Percentiles rank a stretch among this genome's conserved stretches.
These are phyloP conservation scores for Rhizopogon vesiculosus DNA, from an alignment of 768 basidiomycete species.

Conservation along the genomic window DNA sequence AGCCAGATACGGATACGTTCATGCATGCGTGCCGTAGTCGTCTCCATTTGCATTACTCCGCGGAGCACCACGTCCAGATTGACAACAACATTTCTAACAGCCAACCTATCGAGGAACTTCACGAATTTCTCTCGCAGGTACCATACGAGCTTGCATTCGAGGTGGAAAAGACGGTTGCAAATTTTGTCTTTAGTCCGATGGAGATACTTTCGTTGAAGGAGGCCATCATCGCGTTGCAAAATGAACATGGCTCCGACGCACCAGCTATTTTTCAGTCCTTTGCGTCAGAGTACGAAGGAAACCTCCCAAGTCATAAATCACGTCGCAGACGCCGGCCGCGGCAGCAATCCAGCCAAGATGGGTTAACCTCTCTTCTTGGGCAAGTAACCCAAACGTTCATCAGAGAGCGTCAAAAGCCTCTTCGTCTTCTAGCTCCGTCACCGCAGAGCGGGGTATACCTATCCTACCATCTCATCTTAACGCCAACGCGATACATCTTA, in stretches of 20 bases:
- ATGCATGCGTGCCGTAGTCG: conserved; percentile 14
- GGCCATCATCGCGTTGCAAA: conserved; percentile 16
- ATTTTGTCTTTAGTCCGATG: conserved; percentile 16
- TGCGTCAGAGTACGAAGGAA: conserved; percentile 15
- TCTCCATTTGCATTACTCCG: conserved; percentile 15
- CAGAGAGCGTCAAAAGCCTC: conserved; percentile 20
- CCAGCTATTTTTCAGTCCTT: conserved; percentile 21
- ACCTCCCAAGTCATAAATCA: background rate
- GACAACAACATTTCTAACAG: conserved; percentile 9
- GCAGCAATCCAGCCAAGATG: conserved; percentile 8
- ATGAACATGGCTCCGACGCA: conserved; percentile 7
- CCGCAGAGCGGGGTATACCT: conserved; percentile 20
- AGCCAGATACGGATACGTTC: conserved; percentile 24
- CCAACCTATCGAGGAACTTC: conserved; percentile 9
- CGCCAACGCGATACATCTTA: conserved; percentile 33
- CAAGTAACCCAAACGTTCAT: conserved; percentile 15
- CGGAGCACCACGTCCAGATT: conserved; percentile 11
- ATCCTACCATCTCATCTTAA: conserved; percentile 34
- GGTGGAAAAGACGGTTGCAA: conserved; percentile 31
- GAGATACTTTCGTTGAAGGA: conserved; percentile 20
- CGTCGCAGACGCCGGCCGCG: background rate
- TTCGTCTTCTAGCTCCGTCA: conserved; percentile 17
- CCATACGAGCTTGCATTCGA: conserved; percentile 34
- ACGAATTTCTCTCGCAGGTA: conserved; percentile 18
- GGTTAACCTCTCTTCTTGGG: conserved; percentile 5